Conservation (phyloP, 805 yeast species). For the Groenewaldozyma tartarivorans region DNA sequence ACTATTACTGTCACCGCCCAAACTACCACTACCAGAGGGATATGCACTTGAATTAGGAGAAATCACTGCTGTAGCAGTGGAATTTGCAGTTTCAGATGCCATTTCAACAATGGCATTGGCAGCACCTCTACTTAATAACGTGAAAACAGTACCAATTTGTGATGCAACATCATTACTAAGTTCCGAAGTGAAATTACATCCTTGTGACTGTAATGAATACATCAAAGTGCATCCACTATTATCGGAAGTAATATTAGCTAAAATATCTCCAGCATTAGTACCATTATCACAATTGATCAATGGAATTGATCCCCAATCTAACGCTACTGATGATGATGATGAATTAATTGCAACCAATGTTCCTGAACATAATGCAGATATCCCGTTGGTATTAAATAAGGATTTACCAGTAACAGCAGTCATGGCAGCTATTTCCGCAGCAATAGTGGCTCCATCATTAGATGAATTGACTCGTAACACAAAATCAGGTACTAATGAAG, state of each 20-base stretch:
- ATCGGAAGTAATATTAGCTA: conserved; percentile 10
- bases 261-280: conserved; percentile 10
- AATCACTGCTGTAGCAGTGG: conserved; percentile 5
- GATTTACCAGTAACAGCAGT: conserved; percentile 10
- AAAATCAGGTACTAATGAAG: conserved; percentile 8
- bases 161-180: conserved; percentile 9
- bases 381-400: conserved; percentile 5
- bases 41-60: conserved; percentile 1
- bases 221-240: conserved; percentile 17
- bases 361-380: conserved; percentile 14
- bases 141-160: conserved; percentile 19
- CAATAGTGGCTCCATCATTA: conserved; percentile 5
- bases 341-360: conserved; percentile 7
- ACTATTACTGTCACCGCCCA: neutral
- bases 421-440: conserved; percentile 16
- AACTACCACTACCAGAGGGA: neutral
- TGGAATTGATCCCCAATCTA: conserved; percentile 13
- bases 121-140: conserved; percentile 12
- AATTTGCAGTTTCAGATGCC: conserved; percentile 6
- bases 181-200: conserved; percentile 15
- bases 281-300: conserved; percentile 18
- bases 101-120: conserved; percentile 9
- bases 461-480: conserved; percentile 7
- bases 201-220: conserved; percentile 15
- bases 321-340: neutral